phyloP scores from a whole-genome alignment of 2,329 filamentous ascomycete species.

The Immersiporthe knoxdaviesiana region DNA sequence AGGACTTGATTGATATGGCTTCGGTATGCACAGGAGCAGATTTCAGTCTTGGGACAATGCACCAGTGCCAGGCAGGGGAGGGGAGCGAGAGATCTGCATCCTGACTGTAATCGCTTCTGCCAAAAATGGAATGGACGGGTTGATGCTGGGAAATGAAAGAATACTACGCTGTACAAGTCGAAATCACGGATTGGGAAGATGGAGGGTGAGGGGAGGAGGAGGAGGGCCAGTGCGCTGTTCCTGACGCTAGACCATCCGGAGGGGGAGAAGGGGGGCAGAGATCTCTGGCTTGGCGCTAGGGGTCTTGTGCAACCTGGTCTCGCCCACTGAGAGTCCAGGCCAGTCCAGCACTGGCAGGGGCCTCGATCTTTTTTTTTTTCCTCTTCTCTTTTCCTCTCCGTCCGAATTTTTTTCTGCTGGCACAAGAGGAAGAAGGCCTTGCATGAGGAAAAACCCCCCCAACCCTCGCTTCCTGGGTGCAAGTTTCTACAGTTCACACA shows the following conservation, averaged over 20 bases:
- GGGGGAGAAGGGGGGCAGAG: background rate
- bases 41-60: background rate
- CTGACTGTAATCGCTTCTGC: background rate
- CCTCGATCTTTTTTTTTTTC: background rate
- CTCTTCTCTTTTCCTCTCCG: background rate
- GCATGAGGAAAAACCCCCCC: too few species aligned
- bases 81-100: background rate
- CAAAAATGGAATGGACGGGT: background rate
- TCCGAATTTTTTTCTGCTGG: background rate
- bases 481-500: too few species aligned
- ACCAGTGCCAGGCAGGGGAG: background rate
- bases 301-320: background rate
- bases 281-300: constrained; percentile 1
- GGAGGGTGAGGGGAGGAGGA: background rate
- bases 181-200: background rate
- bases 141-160: background rate
- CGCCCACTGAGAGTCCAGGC: background rate
- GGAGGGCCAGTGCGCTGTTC: background rate
- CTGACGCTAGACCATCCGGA: constrained; percentile 8
- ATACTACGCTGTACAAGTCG: background rate
- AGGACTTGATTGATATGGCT: background rate
- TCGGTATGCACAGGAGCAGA: too few species aligned
- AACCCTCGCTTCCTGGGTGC: too few species aligned
- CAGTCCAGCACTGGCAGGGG: background rate
- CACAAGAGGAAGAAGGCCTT: too few species aligned